Conservation (phyloP, 1,139 yeast genomes). For the Pichia sorboxylosa region DNA sequence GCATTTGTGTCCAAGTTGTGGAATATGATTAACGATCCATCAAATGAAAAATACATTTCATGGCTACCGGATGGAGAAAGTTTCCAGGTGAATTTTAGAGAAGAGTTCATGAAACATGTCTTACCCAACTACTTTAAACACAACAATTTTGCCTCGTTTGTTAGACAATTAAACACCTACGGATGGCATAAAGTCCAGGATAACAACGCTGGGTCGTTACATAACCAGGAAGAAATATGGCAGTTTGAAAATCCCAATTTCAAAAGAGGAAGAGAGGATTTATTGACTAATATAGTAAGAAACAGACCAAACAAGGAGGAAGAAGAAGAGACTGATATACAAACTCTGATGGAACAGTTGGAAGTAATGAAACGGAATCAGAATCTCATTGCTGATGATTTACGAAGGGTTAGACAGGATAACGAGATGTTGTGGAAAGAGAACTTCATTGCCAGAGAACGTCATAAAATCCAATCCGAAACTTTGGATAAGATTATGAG, state of each 20-base stretch:
- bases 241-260: constrained; percentile 80
- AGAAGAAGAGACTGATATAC: constrained; percentile 41
- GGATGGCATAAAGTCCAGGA: constrained; percentile 97
- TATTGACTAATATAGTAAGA: constrained; percentile 61
- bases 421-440: constrained; percentile 90
- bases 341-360: constrained; percentile 54
- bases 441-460: constrained; percentile 68
- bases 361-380: constrained; percentile 72
- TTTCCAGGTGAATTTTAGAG: constrained; percentile 76
- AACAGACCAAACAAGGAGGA: constrained; percentile 30
- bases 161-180: constrained; percentile 91
- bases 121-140: constrained; percentile 90
- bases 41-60: constrained; percentile 55
- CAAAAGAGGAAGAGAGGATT: constrained; percentile 33
- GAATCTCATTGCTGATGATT: constrained; percentile 68
- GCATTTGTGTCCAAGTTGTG: constrained; percentile 88
- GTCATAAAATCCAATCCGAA: constrained; percentile 75
- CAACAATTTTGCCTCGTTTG: constrained; percentile 88
- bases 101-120: constrained; percentile 71
- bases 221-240: constrained; percentile 50
- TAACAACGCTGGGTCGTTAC: constrained; percentile 54
- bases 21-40: constrained; percentile 84
- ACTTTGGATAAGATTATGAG: constrained; percentile 80
- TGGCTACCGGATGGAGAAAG: constrained; percentile 85
- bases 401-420: constrained; percentile 71